phyloP scores from a whole-genome alignment of 2,329 filamentous ascomycete genomes.

The Colletotrichum tropicicola region DNA sequence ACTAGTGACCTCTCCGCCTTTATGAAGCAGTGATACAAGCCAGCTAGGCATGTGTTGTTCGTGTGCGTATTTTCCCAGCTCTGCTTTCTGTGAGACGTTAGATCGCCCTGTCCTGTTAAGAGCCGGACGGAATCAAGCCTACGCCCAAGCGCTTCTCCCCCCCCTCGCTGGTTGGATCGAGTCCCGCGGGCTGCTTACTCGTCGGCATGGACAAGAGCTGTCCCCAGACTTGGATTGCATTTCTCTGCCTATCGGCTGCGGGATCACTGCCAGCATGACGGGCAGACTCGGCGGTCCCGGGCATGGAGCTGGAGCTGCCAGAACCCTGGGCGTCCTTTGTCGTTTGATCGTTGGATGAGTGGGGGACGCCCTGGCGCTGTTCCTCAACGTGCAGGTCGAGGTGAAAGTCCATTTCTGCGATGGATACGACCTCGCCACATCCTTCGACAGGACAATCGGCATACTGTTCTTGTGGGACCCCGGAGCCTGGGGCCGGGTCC shows the following conservation, averaged over 20 bases:
- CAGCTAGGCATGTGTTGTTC: constrained; percentile 79
- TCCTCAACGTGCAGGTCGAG: constrained; percentile 65
- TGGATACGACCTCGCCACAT: constrained; percentile 65
- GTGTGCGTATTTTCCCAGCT: constrained; percentile 77
- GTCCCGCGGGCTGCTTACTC: not conserved
- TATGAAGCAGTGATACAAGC: constrained; percentile 70
- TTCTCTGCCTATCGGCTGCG: constrained; percentile 25
- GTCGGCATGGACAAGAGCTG: constrained; percentile 32
- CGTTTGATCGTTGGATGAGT: constrained; percentile 11
- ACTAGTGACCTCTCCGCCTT: constrained; percentile 63
- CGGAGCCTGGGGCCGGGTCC: not conserved
- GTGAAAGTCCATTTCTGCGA: constrained; percentile 64
- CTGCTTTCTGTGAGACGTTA: constrained; percentile 54
- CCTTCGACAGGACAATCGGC: constrained; percentile 44
- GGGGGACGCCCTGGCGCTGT: constrained; percentile 14
- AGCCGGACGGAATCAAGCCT: too few relatives aligned
- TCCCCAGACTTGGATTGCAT: constrained; percentile 41
- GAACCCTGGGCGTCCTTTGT: not conserved
- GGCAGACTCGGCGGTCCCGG: too few relatives aligned
- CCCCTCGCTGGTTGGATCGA: too few relatives aligned
- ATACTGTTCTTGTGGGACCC: constrained; percentile 41
- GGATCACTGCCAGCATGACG: too few relatives aligned
- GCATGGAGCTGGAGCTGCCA: too few relatives aligned
- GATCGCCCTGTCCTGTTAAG: too few relatives aligned
- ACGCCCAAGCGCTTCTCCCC: constrained; percentile 25